Percentiles rank a stretch among this genome's conserved stretches.
Conservation (phyloP, 352 stramenopile species). For the Phytophthora europaea region DNA sequence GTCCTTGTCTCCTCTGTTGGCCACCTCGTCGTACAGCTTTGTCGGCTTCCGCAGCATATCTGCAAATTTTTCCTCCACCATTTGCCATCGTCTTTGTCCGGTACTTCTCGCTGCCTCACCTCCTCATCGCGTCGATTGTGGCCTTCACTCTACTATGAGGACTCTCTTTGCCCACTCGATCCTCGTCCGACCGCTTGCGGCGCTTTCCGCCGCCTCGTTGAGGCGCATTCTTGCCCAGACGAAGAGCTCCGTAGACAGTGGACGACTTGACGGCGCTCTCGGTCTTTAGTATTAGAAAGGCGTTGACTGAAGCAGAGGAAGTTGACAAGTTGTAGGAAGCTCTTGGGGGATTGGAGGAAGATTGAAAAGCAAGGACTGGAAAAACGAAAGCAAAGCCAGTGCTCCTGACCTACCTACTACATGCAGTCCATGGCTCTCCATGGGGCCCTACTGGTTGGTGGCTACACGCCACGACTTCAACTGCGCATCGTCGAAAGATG, state of each 20-base stretch:
- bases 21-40: slow-evolving; percentile 82
- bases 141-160: slow-evolving; percentile 69
- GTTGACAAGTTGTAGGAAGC: no score
- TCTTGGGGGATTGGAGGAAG: no score
- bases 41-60: slow-evolving; percentile 76
- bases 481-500: no score
- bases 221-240: slow-evolving; percentile 59
- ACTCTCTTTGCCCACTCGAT: slow-evolving; percentile 29
- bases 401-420: no score
- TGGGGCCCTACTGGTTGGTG: no score
- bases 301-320: no score
- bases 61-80: slow-evolving; percentile 66
- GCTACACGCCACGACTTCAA: no score
- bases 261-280: slow-evolving; percentile 15
- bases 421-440: no score
- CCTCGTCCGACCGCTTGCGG: slow-evolving; percentile 40
- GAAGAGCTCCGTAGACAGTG: slow-evolving; percentile 9
- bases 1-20: slow-evolving; percentile 30
- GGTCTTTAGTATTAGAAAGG: neutral
- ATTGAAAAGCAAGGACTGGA: no score
- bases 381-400: no score
- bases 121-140: slow-evolving; percentile 62
- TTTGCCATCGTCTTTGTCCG: slow-evolving; percentile 70
- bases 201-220: slow-evolving; percentile 46
- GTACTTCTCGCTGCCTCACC: slow-evolving; percentile 46